Percentiles rank a stretch among this genome's conserved stretches.
Evolutionary conservation across 2,329 filamentous ascomycete genomes (phyloP).

Genomic region (Sarocladiaceae sp.): DNA sequence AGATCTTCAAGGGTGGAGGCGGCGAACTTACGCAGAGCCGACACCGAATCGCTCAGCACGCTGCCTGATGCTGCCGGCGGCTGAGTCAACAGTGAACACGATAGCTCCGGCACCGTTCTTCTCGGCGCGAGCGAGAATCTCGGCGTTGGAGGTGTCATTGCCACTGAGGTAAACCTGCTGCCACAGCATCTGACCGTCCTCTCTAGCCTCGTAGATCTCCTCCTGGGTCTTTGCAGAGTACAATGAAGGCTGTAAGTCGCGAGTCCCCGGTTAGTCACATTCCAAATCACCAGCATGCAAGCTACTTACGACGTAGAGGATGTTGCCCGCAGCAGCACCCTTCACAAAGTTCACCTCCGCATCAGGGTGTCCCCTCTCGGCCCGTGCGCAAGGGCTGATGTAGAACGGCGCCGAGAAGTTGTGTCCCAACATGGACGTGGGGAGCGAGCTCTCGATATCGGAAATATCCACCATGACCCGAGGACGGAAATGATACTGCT

Average conservation of each 20-base stretch:
- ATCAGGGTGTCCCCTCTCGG: conserved; percentile 36
- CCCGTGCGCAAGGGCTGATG: conserved; percentile 42
- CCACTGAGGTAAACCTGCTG: conserved; percentile 30
- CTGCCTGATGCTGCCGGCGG: conserved; percentile 10
- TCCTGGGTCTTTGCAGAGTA: conserved; percentile 30
- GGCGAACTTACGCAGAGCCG: conserved; percentile 6
- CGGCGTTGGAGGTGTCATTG: conserved; percentile 28
- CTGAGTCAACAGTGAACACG: conserved; percentile 31
- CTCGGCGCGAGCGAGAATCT: conserved; percentile 27
- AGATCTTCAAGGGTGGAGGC: background rate
- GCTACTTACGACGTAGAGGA: conserved; percentile 37
- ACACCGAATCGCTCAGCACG: conserved; percentile 8
- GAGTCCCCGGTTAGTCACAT: background rate
- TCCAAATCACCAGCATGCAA: background rate
- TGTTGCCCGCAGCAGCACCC: conserved; percentile 37
- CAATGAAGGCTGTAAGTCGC: conserved; percentile 12
- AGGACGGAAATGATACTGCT: conserved; percentile 39
- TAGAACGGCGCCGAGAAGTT: conserved; percentile 46
- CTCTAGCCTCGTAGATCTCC: conserved; percentile 26
- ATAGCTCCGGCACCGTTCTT: conserved; percentile 30
- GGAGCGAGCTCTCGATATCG: conserved; percentile 10
- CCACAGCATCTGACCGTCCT: conserved; percentile 26
- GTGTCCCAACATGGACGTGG: conserved; percentile 40
- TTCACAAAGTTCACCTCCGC: conserved; percentile 44
- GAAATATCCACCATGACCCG: conserved; percentile 20